Evolutionary conservation across 768 basidiomycete species (phyloP), one percentile per base, ranked within the genome.

Genomic region (Rubroboletus satanas): DNA sequence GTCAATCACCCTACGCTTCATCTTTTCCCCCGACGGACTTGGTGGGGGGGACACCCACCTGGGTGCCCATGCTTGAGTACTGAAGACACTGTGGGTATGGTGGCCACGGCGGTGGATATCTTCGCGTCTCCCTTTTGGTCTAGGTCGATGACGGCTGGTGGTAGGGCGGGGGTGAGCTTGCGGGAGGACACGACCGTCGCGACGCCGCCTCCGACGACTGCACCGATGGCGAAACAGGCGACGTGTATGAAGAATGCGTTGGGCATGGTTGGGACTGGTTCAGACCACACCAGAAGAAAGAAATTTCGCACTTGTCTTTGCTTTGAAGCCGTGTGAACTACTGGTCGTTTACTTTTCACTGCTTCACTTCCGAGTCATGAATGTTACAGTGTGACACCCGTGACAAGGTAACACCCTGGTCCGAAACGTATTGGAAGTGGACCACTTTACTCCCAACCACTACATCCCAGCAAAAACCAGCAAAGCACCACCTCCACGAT

Each of bases 181-280:
- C 69, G 74, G 47, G 71, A 74, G 26, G 76, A 68, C 11, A 85
- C 65, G 17, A 68, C 78, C 4, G 80, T 77, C 31, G 82, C 83
- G 48, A 87, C 79, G 9, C 90, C 86, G 17, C 91, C 90, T 37
- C 93, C 93, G 26, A 94, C 74, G 23, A 86, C 67, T 2, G 90
- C 88, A 26, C 93, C 93, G 41, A 88, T 84, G 51, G 93, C 85
- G 67, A 96, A 95, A 46, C 88, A 79, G 23, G 84, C 86, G 23
- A 80, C 84, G 58, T 83, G 87, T 3, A 88, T 60, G 51, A 85
- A 59, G 45, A 74, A 72, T 32, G 80, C 51, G 57, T 67, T 73
- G n/a, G 80, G 68, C 80, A 82, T 81, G 35, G 26, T 38, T 5
- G 7, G 26, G 7, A n/a, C 37, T 2, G 9, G 18, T 21, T 18